Base-by-base conservation (phyloP, 345 rosid genomes). In the Turritis glabra region DNA sequence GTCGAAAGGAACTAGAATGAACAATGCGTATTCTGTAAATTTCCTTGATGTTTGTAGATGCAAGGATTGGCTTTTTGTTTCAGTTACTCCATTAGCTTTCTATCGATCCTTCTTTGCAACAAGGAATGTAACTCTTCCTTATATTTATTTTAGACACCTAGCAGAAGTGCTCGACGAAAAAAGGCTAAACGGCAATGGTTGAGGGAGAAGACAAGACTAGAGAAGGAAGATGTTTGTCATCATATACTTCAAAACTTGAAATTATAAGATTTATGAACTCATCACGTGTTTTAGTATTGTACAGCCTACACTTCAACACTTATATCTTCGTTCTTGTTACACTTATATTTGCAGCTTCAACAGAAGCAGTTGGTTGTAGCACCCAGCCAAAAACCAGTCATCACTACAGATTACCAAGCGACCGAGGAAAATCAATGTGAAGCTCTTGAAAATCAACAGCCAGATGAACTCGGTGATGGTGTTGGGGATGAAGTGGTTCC, bases 151-250 rank as follows among this genome's bases (percentile, higher is more conserved):
- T 73, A 90, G 99, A 54, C 72, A 7, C 97, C 94, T 23, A 90
- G 99, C 75, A 82, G 99, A 80, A 96, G 90, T 79, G 91, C 98
- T 77, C 86, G 97, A 2, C 97, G 99, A 56, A 96, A 96, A 77
- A 88, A 89, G 80, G 89, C 90, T 23, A 92, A 85, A 83, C 86
- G 97, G 79, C 85, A 21, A 67, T 87, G 90, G 94, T 79, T 90
- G 78, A 87, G 85, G 82, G 91, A 88, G 76, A 81, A 77, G 69
- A 84, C 70, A 58, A 79, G 79, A 85, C 80, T 82, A 77, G 92
- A 88, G 80, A 86, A 78, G 67, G 77, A 80, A 67, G 83, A 88
- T 91, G 99, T 92, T 82, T 17, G 11, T 35, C 23, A 30, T 78
- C 56, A 56, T 8, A 60, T 51, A 32, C 32, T 60, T 50, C 18